Conservation (phyloP, 2,329 filamentous ascomycete genomes). For the Apiospora marii region DNA sequence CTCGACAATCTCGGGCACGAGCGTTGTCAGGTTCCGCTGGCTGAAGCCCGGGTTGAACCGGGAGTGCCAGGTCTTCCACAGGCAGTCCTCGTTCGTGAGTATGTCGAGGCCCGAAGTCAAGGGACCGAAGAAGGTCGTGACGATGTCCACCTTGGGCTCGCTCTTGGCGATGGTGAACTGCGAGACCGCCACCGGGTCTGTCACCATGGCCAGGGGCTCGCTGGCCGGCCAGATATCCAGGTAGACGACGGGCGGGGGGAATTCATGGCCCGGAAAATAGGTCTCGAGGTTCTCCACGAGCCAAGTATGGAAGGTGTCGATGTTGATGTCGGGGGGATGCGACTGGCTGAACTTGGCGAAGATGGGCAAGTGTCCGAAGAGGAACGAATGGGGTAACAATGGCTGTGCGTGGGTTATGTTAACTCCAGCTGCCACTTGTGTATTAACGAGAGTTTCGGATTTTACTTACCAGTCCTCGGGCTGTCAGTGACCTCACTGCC, state of each 20-base stretch:
- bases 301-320: constrained; percentile 16
- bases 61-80: constrained; percentile 34
- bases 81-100: constrained; percentile 37
- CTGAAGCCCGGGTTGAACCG: constrained; percentile 49
- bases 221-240: constrained; percentile 24
- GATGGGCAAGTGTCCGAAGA: constrained; percentile 19
- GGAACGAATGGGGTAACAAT: constrained; percentile 16
- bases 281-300: not conserved
- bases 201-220: constrained; percentile 12
- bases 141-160: constrained; percentile 9
- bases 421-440: not conserved
- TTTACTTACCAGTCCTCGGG: not conserved
- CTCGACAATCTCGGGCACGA: constrained; percentile 47
- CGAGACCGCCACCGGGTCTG: constrained; percentile 15
- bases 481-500: not conserved
- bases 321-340: constrained; percentile 19
- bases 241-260: constrained; percentile 22
- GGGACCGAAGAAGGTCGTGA: constrained; percentile 28
- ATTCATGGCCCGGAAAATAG: constrained; percentile 22
- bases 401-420: not conserved
- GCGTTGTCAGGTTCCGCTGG: constrained; percentile 43
- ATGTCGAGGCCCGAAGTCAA: constrained; percentile 40
- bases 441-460: not conserved
- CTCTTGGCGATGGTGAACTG: constrained; percentile 25
- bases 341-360: constrained; percentile 20